These are phyloP conservation scores for Fonsecaea erecta DNA, from an alignment of 2,329 filamentous ascomycete species.

Conservation along the genomic window DNA sequence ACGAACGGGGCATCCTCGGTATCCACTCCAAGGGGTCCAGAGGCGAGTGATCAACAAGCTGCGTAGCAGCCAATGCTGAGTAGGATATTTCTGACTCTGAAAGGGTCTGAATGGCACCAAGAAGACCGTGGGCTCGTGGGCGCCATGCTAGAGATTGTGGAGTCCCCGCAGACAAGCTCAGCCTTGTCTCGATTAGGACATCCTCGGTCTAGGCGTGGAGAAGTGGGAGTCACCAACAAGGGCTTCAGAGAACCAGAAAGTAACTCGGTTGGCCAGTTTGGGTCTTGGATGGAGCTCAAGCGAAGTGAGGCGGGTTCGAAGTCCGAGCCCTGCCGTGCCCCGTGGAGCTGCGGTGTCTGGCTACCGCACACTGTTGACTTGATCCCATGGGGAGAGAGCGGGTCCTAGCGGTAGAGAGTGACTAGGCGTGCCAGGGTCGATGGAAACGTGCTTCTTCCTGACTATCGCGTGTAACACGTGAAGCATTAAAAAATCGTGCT, in stretches of 20 bases:
- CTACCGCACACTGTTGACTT: too few species aligned
- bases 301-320: too few species aligned
- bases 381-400: too few species aligned
- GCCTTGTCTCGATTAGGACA: not conserved
- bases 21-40: not conserved
- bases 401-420: too few species aligned
- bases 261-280: not conserved
- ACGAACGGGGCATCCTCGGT: not conserved
- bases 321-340: too few species aligned
- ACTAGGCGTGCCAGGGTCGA: too few species aligned
- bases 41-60: not conserved
- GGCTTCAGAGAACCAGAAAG: not conserved
- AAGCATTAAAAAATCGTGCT: too few species aligned
- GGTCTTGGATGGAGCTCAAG: not conserved
- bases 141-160: not conserved
- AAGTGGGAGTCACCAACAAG: not conserved
- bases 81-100: not conserved
- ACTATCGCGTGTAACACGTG: too few species aligned
- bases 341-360: too few species aligned
- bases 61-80: not conserved
- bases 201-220: not conserved
- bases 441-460: too few species aligned
- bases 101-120: not conserved
- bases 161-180: not conserved
- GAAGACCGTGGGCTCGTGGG: not conserved